Percentiles rank a stretch among this genome's conserved stretches.
These are phyloP conservation scores for Macrocystidia cucumis DNA, from an alignment of 1,284 basidiomycete genomes.

Conservation along the genomic window DNA sequence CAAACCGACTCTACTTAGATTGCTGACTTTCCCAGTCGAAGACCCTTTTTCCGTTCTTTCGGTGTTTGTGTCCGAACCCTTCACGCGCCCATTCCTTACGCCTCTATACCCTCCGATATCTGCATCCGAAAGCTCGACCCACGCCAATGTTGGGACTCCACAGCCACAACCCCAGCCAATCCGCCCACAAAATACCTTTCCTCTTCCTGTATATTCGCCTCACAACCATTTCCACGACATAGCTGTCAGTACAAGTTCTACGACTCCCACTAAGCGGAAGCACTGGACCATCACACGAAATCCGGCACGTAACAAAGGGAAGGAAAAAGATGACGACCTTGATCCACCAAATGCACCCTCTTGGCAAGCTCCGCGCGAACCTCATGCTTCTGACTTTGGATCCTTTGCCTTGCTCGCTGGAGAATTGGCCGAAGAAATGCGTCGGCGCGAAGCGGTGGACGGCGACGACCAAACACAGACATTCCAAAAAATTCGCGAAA, in stretches of 20 bases:
- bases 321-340: slow-evolving; percentile 45
- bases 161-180: slow-evolving; percentile 13
- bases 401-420: slow-evolving; percentile 44
- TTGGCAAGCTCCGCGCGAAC: slow-evolving; percentile 43
- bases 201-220: slow-evolving; percentile 19
- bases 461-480: slow-evolving; percentile 27
- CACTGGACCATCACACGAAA: slow-evolving; percentile 37
- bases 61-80: slow-evolving; percentile 50
- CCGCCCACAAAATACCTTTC: slow-evolving; percentile 8
- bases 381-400: slow-evolving; percentile 52
- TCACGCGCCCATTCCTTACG: slow-evolving; percentile 42
- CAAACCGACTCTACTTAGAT: slow-evolving; percentile 6
- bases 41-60: slow-evolving; percentile 67
- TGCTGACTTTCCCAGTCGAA: slow-evolving; percentile 46
- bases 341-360: slow-evolving; percentile 19
- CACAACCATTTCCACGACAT: slow-evolving; percentile 13
- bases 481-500: slow-evolving; percentile 25
- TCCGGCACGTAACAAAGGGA: slow-evolving; percentile 36
- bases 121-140: slow-evolving; percentile 13
- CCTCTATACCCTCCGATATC: slow-evolving; percentile 43
- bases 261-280: slow-evolving; percentile 17
- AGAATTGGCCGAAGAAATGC: slow-evolving; percentile 38
- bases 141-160: slow-evolving; percentile 19
- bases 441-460: slow-evolving; percentile 21
- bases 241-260: not conserved